Conservation (phyloP, 2,329 filamentous ascomycete species). For the Botrytis squamosa region DNA sequence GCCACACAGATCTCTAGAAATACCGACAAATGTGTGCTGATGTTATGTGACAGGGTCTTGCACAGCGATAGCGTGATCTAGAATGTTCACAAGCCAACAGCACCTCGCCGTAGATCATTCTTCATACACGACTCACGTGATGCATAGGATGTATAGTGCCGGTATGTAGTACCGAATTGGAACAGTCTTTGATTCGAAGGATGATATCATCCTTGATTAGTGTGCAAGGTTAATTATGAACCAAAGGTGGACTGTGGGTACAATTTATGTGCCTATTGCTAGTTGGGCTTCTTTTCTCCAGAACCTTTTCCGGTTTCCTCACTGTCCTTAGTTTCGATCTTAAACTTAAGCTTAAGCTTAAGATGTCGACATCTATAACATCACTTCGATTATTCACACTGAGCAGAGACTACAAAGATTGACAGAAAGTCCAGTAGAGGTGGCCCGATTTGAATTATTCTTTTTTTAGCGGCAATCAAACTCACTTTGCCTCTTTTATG, state of each 20-base stretch:
- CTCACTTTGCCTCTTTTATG: neutral
- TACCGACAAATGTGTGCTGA: neutral
- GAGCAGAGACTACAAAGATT: neutral
- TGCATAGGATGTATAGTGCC: neutral
- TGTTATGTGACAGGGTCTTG: neutral
- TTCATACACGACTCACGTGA: neutral
- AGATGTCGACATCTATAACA: neutral
- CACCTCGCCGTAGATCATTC: neutral
- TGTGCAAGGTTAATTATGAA: neutral
- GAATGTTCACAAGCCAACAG: neutral
- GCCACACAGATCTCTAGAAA: neutral
- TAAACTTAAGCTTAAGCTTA: conserved; percentile 1
- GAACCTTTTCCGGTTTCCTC: neutral
- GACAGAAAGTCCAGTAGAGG: neutral
- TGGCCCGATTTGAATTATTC: neutral
- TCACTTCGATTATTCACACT: neutral
- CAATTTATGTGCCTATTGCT: neutral
- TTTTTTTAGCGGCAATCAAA: neutral
- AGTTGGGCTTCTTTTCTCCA: neutral
- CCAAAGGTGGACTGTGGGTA: neutral
- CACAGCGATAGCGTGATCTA: neutral
- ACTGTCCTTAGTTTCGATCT: neutral
- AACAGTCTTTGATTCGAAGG: neutral
- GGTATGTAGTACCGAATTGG: neutral
- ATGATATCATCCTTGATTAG: neutral